Evolutionary conservation across 2,329 filamentous ascomycete species (phyloP).

Genomic region (Colletotrichum zoysiae): DNA sequence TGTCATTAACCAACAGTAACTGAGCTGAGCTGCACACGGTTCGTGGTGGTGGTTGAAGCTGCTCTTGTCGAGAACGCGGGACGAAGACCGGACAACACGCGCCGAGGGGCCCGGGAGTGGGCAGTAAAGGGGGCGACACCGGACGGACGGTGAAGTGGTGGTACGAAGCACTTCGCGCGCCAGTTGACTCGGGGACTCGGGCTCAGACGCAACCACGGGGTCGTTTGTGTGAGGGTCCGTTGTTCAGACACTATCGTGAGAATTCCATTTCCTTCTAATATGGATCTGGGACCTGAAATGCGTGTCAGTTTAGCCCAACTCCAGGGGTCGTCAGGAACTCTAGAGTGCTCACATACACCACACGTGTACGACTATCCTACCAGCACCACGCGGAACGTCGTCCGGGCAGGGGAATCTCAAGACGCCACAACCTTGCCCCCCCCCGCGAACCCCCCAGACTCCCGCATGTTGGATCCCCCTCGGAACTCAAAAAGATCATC

Average conservation of each 20-base stretch:
- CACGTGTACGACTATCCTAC: neutral
- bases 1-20: conserved; percentile 10
- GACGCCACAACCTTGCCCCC: conserved; percentile 14
- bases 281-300: conserved; percentile 1
- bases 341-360: neutral
- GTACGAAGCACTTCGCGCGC: neutral
- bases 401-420: conserved; percentile 14
- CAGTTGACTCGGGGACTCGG: neutral
- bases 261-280: neutral
- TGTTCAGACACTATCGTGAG: neutral
- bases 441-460: conserved; percentile 28
- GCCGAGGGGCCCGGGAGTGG: conserved; percentile 2
- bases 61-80: neutral
- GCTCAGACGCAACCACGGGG: neutral
- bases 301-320: conserved; percentile 12
- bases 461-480: conserved; percentile 5
- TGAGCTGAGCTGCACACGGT: neutral
- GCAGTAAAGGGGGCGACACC: neutral
- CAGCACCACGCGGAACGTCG: neutral
- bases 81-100: conserved; percentile 6
- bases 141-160: neutral
- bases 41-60: neutral
- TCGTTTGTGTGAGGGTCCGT: neutral
- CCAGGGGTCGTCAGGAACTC: neutral
- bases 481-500: conserved; percentile 13